These are phyloP conservation scores for Capsicum baccatum DNA, from an alignment of 257 asterid genomes.

Conservation along the genomic window DNA sequence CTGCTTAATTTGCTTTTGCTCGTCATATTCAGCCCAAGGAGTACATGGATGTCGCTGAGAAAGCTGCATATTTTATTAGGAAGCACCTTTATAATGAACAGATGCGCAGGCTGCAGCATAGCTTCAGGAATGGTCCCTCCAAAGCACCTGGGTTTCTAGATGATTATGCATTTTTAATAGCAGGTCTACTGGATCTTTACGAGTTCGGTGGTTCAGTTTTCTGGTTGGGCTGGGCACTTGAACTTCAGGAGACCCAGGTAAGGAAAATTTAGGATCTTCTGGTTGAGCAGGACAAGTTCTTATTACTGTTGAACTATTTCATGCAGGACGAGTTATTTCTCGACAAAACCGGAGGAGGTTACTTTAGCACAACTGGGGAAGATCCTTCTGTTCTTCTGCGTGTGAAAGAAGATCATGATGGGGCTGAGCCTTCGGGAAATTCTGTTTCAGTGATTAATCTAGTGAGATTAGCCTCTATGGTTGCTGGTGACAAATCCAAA, in stretches of 20 bases:
- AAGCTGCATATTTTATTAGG: constrained; percentile 80
- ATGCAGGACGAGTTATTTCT: constrained; percentile 84
- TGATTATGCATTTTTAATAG: constrained; percentile 82
- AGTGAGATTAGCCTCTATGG: constrained; percentile 74
- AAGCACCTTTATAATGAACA: constrained; percentile 67
- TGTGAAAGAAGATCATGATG: constrained; percentile 94
- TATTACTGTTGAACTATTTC: neutral
- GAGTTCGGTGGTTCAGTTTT: constrained; percentile 75
- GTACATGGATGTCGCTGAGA: constrained; percentile 86
- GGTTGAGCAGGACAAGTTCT: neutral
- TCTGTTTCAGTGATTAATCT: constrained; percentile 82
- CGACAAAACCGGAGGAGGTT: constrained; percentile 88
- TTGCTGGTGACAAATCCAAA: constrained; percentile 52
- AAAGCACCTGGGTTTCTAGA: constrained; percentile 94
- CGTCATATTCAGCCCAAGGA: constrained; percentile 61
- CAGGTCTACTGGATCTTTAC: constrained; percentile 78
- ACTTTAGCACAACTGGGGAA: constrained; percentile 81
- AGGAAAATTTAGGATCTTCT: constrained; percentile 15
- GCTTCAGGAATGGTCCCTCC: constrained; percentile 88
- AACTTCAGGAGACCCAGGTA: constrained; percentile 81
- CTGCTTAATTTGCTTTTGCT: constrained; percentile 26
- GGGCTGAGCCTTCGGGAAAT: constrained; percentile 97
- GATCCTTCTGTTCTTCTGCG: constrained; percentile 94
- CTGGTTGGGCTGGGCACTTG: constrained; percentile 92
- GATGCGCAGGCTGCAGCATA: constrained; percentile 70